These are phyloP conservation scores for Puccinellia tenuiflora DNA, from an alignment of 176 grass and related monocot genomes.

Conservation along the genomic window DNA sequence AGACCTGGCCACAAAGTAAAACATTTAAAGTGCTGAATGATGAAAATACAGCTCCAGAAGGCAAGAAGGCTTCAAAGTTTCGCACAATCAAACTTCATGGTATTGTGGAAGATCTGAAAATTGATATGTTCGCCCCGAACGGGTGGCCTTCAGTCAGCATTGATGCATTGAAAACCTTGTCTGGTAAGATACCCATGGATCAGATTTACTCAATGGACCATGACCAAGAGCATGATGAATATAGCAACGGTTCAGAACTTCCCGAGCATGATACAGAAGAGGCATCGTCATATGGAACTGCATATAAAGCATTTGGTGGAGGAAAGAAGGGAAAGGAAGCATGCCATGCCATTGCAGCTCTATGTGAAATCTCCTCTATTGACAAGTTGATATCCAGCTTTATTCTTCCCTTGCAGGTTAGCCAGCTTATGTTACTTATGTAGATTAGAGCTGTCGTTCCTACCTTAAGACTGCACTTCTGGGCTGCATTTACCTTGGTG, in stretches of 20 bases:
- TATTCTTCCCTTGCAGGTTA: conserved; percentile 87
- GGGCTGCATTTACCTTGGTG: conserved; percentile 1
- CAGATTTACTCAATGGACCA: conserved; percentile 43
- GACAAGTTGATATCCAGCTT: conserved; percentile 91
- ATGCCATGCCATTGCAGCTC: conserved; percentile 78
- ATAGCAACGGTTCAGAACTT: conserved; percentile 19
- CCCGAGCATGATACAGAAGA: conserved; percentile 23
- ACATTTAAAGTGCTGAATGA: conserved; percentile 72
- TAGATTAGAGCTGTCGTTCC: neutral
- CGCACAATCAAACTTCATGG: conserved; percentile 47
- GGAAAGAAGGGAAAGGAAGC: conserved; percentile 77
- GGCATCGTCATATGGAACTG: conserved; percentile 53
- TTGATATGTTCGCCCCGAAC: conserved; percentile 45
- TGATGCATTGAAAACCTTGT: conserved; percentile 57
- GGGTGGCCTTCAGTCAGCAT: conserved; percentile 62
- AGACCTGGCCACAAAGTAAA: conserved; percentile 51
- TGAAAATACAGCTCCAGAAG: conserved; percentile 39
- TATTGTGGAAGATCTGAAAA: conserved; percentile 56
- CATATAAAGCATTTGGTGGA: conserved; percentile 74
- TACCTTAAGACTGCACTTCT: neutral
- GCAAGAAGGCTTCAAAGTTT: conserved; percentile 53
- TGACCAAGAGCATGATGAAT: conserved; percentile 21
- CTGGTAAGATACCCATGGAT: conserved; percentile 61
- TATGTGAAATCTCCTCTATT: conserved; percentile 81
- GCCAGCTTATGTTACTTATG: neutral